Conservation (phyloP, 805 yeast species). For the Hyphopichia homilentoma region DNA sequence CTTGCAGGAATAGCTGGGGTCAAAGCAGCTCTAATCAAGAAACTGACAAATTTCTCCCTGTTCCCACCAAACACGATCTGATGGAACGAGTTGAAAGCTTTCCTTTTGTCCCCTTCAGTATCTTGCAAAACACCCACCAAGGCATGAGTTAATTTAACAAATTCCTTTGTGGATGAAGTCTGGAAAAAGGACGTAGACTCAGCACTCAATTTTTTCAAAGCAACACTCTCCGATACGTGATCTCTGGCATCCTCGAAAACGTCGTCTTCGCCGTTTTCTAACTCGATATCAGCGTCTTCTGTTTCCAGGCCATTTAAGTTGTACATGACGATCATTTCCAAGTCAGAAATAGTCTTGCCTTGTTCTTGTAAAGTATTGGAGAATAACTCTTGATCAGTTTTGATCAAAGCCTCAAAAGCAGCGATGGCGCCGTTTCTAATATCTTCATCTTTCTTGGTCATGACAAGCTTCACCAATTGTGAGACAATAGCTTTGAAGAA, state of each 20-base stretch:
- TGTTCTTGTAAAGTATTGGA: constrained; percentile 13
- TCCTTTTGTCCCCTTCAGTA: background rate
- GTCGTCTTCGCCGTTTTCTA: constrained; percentile 22
- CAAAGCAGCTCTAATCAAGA: constrained; percentile 52
- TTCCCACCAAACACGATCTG: constrained; percentile 31
- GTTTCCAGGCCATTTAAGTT: constrained; percentile 39
- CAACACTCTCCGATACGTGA: constrained; percentile 17
- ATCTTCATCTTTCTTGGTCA: constrained; percentile 10
- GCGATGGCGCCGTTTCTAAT: constrained; percentile 12
- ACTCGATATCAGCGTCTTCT: constrained; percentile 30
- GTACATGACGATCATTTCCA: constrained; percentile 61
- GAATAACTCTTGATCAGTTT: constrained; percentile 18
- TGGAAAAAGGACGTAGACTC: constrained; percentile 15
- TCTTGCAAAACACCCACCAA: constrained; percentile 41
- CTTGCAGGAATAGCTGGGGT: constrained; percentile 58
- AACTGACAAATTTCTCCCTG: constrained; percentile 48
- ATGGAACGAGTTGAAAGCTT: background rate
- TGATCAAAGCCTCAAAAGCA: constrained; percentile 19
- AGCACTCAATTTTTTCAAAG: constrained; percentile 10
- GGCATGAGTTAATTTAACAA: constrained; percentile 35
- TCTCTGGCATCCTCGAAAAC: constrained; percentile 12
- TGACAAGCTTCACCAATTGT: constrained; percentile 8
- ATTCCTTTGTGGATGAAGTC: constrained; percentile 33
- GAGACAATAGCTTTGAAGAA: constrained; percentile 13
- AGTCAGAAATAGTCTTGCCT: constrained; percentile 23